Base-by-base conservation (phyloP, 176 grass and related monocot species). In the Luzula sylvatica region DNA sequence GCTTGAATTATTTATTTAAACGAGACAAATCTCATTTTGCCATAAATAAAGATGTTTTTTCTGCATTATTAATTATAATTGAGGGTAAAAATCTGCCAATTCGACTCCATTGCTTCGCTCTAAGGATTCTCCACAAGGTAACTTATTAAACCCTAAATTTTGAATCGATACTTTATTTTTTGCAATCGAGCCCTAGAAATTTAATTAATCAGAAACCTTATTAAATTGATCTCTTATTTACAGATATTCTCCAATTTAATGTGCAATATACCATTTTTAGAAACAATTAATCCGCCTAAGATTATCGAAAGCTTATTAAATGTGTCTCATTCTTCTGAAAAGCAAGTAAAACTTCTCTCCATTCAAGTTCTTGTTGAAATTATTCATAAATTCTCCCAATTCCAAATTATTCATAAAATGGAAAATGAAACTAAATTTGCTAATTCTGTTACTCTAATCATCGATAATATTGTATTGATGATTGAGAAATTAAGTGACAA, bases 91-190 rank as follows among this genome's bases (percentile, higher is more conserved):
- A 56, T 59, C 27, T 80, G 32, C 58, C 71, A 60, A 61, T 82
- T 53, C 55, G 61, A 32, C 68, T 61, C 67, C 87, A 82, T 46
- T 71, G 50, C 30, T 6, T 72, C 16, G 50, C 68, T 61, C 57
- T 96, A 56, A 76, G 17, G 27, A 79, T 96, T 70, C 47, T 86
- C 50, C 72, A 45, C 64, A 85, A 82, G 84, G 81, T 96, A 44
- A 56, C 56, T 65, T 12, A 27, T 14, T 42, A 43, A 11, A 19
- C 28, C 6, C 53, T 57, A 19, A 35, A 53, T 20, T 50, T 43
- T 19, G 23, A n/a, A n/a, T n/a, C n/a, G n/a, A 20, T 19, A 46
- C 16, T 22, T 67, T 27, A 49, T 54, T 5, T 58, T n/a, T n/a
- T n/a, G n/a, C 46, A 25, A 43, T 15, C 17, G 26, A 43, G 21